Evolutionary conservation across 169 alveolate species (phyloP), one percentile per base, ranked within the genome.

Genomic region (Cryptosporidium viatorum): DNA sequence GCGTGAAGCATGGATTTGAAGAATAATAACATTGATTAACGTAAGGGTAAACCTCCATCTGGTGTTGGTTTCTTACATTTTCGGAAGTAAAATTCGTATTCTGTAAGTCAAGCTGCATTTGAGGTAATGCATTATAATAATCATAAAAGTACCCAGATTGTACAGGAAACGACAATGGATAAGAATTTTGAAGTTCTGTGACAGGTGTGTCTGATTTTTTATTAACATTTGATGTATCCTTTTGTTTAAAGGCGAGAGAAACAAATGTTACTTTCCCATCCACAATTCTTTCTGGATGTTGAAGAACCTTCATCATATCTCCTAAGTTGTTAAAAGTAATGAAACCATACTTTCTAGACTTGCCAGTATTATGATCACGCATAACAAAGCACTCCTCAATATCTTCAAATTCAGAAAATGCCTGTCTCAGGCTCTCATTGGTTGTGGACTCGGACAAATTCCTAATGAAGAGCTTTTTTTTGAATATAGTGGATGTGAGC

Each of bases 341-440:
- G 75, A 91, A 91, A 18, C 95, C 96, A 87, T 86, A 94, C 23
- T 94, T 95, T 70, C 91, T 93, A 23, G 95, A 91, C 55, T 74
- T 65, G 0, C 96, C 96, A 29, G 93, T 93, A 37, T 68, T 67
- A 29, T 59, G 75, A 65, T 91, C 94, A 18, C 91, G 85, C 68
- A 94, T 86, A 21, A 94, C 93, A 51, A 92, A 93, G 80, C 95
- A 92, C 41, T 94, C 96, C 75, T 93, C 94, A 6, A 94, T 41
- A 55, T 91, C 84, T 1, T 94, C 96, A 71, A 86, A 94, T 35
- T 84, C 89, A 58, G 86, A 74, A 84, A 94, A 94, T 29, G 86
- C 86, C 3, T 39, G 37, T 67, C 93, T 73, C 52, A 94, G 58
- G 33, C 92, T 91, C 29, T 85, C 94, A 4, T 68, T 92, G 16